A percentile compares a stretch with the other conserved stretches of the same genome.
Conservation (phyloP, 1,284 basidiomycete species). For the Leccinum proximum region DNA sequence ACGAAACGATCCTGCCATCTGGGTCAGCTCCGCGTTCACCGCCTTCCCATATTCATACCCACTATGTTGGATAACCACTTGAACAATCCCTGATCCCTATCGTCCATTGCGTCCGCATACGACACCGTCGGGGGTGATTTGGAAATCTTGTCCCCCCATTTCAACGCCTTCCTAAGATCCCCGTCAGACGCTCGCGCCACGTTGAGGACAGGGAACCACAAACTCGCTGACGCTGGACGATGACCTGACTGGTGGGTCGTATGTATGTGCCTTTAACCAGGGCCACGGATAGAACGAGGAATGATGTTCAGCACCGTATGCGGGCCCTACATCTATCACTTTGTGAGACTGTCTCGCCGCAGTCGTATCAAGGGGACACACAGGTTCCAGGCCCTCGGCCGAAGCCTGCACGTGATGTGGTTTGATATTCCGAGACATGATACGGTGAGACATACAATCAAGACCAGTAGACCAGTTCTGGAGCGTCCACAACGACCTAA, state of each 20-base stretch:
- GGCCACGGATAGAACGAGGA: conserved; percentile 84
- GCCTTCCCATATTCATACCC: conserved; percentile 26
- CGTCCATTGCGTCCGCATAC: conserved; percentile 75
- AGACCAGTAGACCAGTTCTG: conserved; percentile 47
- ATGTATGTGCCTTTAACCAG: conserved; percentile 76
- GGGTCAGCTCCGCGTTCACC: conserved; percentile 7
- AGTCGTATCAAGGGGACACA: conserved; percentile 23
- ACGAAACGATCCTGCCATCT: conserved; percentile 72
- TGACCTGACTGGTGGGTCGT: conserved; percentile 57
- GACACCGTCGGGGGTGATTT: conserved; percentile 74
- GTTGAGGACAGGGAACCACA: conserved; percentile 15
- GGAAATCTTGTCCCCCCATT: conserved; percentile 79
- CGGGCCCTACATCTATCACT: conserved; percentile 47
- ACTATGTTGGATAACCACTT: conserved; percentile 87
- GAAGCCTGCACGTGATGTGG: conserved; percentile 61
- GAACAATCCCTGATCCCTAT: conserved; percentile 66
- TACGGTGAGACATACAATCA: conserved; percentile 53
- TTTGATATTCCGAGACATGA: conserved; percentile 52
- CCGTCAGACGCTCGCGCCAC: conserved; percentile 1
- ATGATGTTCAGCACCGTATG: conserved; percentile 50
- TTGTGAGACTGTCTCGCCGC: conserved; percentile 9
- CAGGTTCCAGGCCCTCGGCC: conserved; percentile 67
- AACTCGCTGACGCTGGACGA: conserved; percentile 37
- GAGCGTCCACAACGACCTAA: conserved; percentile 65
- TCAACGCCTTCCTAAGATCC: conserved; percentile 55